phyloP scores from a whole-genome alignment of 768 basidiomycete species.

The Auricularia cornea region DNA sequence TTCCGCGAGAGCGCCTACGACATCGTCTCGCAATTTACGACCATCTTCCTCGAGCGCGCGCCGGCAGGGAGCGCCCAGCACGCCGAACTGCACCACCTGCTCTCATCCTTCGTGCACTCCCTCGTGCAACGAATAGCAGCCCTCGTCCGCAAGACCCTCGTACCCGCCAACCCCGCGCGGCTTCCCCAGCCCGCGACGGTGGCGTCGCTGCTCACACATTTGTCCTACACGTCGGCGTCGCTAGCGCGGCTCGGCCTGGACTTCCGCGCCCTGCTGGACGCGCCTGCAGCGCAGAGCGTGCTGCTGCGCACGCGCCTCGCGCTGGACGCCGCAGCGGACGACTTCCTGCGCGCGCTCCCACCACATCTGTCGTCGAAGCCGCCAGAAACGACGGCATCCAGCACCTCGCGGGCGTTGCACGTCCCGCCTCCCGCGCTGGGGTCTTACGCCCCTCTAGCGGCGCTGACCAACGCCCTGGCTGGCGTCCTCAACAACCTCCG shows the following conservation, averaged over 20 bases:
- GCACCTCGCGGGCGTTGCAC: conserved; percentile 28
- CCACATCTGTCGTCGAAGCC: conserved; percentile 22
- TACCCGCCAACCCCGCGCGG: conserved; percentile 34
- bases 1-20: conserved; percentile 94
- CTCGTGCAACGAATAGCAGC: conserved; percentile 61
- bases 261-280: conserved; percentile 61
- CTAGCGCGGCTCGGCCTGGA: conserved; percentile 91
- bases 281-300: conserved; percentile 61
- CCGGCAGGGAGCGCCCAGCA: conserved; percentile 14
- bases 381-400: conserved; percentile 13
- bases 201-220: conserved; percentile 80
- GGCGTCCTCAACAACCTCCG: conserved; percentile 73
- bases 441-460: conserved; percentile 68
- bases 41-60: conserved; percentile 76
- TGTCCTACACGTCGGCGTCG: conserved; percentile 87
- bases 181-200: conserved; percentile 45
- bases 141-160: conserved; percentile 53
- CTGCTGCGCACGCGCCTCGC: conserved; percentile 45
- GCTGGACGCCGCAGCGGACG: conserved; percentile 32
- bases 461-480: conserved; percentile 63
- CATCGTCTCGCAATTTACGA: conserved; percentile 79
- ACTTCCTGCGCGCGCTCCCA: conserved; percentile 26
- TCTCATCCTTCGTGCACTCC: conserved; percentile 56
- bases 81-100: conserved; percentile 24
- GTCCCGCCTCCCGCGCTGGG: conserved; percentile 64